phyloP scores from a whole-genome alignment of 495 filamentous ascomycete species.

The Aspergillus indologenus region DNA sequence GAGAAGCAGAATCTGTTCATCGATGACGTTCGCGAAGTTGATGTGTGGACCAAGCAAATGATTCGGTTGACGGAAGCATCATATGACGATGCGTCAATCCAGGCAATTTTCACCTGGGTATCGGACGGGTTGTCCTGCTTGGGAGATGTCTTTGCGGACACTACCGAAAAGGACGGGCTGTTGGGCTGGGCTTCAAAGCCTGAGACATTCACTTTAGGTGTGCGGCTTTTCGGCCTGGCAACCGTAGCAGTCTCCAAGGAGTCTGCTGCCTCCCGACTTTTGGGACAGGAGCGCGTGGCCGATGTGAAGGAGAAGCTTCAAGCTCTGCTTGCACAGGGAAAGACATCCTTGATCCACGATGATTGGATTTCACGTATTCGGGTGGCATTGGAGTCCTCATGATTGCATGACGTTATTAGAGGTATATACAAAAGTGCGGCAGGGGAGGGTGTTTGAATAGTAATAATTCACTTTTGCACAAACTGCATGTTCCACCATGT shows the following conservation, averaged over 20 bases:
- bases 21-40: constrained; percentile 69
- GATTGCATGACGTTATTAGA: background rate
- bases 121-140: constrained; percentile 53
- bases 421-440: background rate
- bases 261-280: constrained; percentile 28
- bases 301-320: constrained; percentile 23
- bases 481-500: background rate
- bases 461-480: background rate
- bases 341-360: constrained; percentile 29
- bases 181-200: constrained; percentile 72
- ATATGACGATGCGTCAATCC: constrained; percentile 24
- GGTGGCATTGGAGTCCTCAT: constrained; percentile 21
- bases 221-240: constrained; percentile 48
- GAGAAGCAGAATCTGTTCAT: constrained; percentile 92
- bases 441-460: background rate
- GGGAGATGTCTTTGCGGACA: constrained; percentile 23
- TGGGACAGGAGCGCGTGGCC: constrained; percentile 20
- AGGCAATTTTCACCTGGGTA: constrained; percentile 50
- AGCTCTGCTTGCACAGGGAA: constrained; percentile 23
- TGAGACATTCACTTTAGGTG: constrained; percentile 65
- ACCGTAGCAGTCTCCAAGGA: constrained; percentile 44
- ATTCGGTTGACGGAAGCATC: constrained; percentile 22
- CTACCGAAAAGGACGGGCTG: constrained; percentile 52
- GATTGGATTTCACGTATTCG: constrained; percentile 35
- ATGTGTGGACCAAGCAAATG: constrained; percentile 58